phyloP scores from a whole-genome alignment of 108 stramenopile species.

The Pinguiococcus pyrenoidosus region DNA sequence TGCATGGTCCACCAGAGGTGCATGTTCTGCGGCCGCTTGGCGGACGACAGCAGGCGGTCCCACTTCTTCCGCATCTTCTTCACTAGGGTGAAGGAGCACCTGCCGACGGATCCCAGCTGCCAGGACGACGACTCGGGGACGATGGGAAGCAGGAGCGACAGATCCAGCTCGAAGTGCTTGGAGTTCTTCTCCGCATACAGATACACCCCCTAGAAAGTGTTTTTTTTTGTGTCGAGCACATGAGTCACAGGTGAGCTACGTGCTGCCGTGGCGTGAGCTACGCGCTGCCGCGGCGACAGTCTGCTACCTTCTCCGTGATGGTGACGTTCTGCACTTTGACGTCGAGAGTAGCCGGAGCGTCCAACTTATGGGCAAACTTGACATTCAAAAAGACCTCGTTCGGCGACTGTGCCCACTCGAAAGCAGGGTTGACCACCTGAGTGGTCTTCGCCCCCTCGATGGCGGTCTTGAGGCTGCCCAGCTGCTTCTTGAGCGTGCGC shows the following conservation, averaged over 20 bases:
- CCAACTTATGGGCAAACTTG: conserved; percentile 25
- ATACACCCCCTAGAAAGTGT: no score
- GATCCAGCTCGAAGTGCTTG: conserved; percentile 11
- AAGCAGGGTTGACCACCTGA: conserved; percentile 5
- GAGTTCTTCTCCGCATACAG: not conserved
- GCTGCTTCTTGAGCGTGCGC: not conserved
- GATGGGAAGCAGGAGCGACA: conserved; percentile 1
- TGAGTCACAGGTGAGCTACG: no score
- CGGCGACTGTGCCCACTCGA: conserved; percentile 20
- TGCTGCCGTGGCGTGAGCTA: no score
- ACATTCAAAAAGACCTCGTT: conserved; percentile 5
- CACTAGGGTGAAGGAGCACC: conserved; percentile 3
- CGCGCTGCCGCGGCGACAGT: not conserved
- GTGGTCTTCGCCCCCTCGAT: not conserved
- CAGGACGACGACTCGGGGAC: not conserved
- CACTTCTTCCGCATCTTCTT: conserved; percentile 5
- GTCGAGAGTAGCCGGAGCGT: conserved; percentile 17
- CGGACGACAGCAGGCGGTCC: conserved; percentile 2
- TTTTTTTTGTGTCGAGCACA: no score
- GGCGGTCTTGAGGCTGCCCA: not conserved
- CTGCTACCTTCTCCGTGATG: not conserved
- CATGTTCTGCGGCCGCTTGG: conserved; percentile 8
- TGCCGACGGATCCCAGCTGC: conserved; percentile 12
- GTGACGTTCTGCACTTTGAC: not conserved
- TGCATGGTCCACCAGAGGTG: conserved; percentile 17